Percentiles rank a stretch among this genome's conserved stretches.
phyloP scores from a whole-genome alignment of 2,329 filamentous ascomycete species.

The Curvularia sp. region DNA sequence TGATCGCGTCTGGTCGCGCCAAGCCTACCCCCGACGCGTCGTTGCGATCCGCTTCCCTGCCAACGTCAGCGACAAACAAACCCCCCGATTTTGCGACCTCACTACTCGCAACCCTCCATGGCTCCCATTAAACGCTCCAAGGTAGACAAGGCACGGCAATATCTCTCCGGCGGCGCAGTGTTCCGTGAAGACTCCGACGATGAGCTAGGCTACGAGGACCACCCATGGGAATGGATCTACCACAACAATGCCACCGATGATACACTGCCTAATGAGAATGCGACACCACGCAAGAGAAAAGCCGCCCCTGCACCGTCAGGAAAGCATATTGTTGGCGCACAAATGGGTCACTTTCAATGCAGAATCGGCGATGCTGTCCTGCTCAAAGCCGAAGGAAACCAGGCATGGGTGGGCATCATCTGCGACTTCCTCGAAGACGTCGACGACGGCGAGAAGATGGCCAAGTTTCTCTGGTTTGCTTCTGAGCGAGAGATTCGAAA shows the following conservation, averaged over 20 bases:
- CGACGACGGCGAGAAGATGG: constrained; percentile 69
- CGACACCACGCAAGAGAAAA: constrained; percentile 45
- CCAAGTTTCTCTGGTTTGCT: constrained; percentile 95
- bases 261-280: constrained; percentile 29
- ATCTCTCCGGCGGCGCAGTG: constrained; percentile 67
- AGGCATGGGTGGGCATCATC: constrained; percentile 92
- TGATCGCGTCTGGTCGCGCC: constrained; percentile 32
- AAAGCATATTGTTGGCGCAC: constrained; percentile 75
- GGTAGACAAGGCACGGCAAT: constrained; percentile 56
- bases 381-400: constrained; percentile 86
- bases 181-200: constrained; percentile 84
- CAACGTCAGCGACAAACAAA: constrained; percentile 35
- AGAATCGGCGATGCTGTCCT: constrained; percentile 82
- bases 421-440: constrained; percentile 76
- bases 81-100: constrained; percentile 25
- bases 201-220: constrained; percentile 68
- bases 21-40: constrained; percentile 44
- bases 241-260: constrained; percentile 34
- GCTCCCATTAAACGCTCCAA: constrained; percentile 51
- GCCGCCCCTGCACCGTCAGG: constrained; percentile 29
- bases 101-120: constrained; percentile 43
- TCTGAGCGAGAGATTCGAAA: constrained; percentile 88
- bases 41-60: constrained; percentile 20
- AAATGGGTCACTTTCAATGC: constrained; percentile 82
- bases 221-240: constrained; percentile 66